These are phyloP conservation scores for Lentinula boryana DNA, from an alignment of 768 basidiomycete genomes.

Conservation along the genomic window DNA sequence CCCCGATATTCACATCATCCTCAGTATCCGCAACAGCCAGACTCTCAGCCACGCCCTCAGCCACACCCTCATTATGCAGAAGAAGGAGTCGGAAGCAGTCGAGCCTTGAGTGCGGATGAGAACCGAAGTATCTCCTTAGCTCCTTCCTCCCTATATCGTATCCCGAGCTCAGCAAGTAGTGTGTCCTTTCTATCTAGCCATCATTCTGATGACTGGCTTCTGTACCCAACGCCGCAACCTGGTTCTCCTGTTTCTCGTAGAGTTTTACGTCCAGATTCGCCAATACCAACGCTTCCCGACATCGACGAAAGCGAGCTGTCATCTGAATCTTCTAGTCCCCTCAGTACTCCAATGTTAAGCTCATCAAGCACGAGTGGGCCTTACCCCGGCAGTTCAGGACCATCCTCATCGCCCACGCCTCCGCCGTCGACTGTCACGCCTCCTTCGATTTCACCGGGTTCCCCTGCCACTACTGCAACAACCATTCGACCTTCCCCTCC, in stretches of 20 bases:
- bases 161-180: constrained; percentile 36
- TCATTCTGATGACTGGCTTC: constrained; percentile 64
- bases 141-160: constrained; percentile 22
- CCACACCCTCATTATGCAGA: neutral
- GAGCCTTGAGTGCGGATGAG: neutral
- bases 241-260: constrained; percentile 7
- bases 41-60: neutral
- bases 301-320: neutral
- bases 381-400: constrained; percentile 23
- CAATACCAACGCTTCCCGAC: constrained; percentile 2
- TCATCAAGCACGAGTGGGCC: constrained; percentile 7
- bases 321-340: constrained; percentile 15
- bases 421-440: constrained; percentile 31
- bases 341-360: constrained; percentile 10
- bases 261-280: neutral
- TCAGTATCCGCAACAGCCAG: neutral
- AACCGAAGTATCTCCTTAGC: neutral
- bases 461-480: constrained; percentile 12
- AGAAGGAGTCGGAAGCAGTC: constrained; percentile 5
- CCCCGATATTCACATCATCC: constrained; percentile 13
- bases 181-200: constrained; percentile 49
- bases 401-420: constrained; percentile 24
- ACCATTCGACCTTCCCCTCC: constrained; percentile 28
- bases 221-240: constrained; percentile 10
- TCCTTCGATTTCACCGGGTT: constrained; percentile 26